Base-by-base conservation (phyloP, 2,329 filamentous ascomycete species). In the Arthrobotrys conoides region DNA sequence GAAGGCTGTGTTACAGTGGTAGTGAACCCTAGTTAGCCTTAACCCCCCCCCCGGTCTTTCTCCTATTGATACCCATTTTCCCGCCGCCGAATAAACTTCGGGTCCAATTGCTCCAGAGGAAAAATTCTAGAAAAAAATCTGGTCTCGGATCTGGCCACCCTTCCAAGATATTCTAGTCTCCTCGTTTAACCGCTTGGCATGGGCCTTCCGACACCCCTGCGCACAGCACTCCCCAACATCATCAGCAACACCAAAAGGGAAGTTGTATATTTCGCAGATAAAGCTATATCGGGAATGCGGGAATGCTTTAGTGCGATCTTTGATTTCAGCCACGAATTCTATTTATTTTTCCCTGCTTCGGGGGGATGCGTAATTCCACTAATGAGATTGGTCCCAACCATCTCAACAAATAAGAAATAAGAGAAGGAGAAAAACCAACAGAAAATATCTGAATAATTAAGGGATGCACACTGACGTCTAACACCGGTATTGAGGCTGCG, bases 161-260 rank as follows among this genome's bases (percentile, higher is more conserved):
- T 10, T 44, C 57, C 57, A 61, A 44, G 33, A 61, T 44, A 61
- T 61, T 61, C 20, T 41, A 44, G 57, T 61, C 57, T 4, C 57
- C 36, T 61, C 57, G 57, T 61, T 36, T 61, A 61, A 61, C 36
- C 33, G 57, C 57, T 61, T 61, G 57, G 57, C 57, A 36, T 22
- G 6, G 30, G 30, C 5, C 36, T n/a, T 61, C 57, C 33, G 20
- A 27, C 44, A 18, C 57, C 57, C 33, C 36, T 44, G 57, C n/a
- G 27, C 27, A 30, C n/a, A n/a, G n/a, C n/a, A 30, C 36, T 44
- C 55, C 55, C 18, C 36, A 61, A 61, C 57, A n/a, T 44, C 33
- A n/a, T 44, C 36, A 41, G 57, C 57, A 61, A 61, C 57, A 61
- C 57, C 4, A 61, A 61, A 61, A 24, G 10, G 57, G 57, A 44